Base-by-base conservation (phyloP, 805 yeast species). In the Cyberlindnera mycetangii region DNA sequence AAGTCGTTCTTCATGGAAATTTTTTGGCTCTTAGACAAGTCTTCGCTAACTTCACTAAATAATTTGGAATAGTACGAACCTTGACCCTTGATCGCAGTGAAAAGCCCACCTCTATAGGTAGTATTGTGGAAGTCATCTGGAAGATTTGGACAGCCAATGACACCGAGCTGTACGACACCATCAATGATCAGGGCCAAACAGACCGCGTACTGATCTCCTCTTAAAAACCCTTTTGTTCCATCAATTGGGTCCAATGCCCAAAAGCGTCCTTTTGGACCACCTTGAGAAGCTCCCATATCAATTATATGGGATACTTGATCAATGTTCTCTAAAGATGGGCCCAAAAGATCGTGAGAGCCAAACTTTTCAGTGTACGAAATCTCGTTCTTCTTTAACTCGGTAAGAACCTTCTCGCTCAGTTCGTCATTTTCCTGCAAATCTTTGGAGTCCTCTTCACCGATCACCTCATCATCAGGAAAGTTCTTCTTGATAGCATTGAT, bases 231-330 rank as follows among this genome's bases (percentile, higher is more conserved):
- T 63, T 83, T 93, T 17, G 99, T 93, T 7, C 99, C 99, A 61
- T 93, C 99, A 50, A 93, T 90, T 32, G 99, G 99, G 60, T 93
- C 99, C 58, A 93, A 69, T 1, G 97, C 96, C 99, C 99, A 93
- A 61, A 88, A 81, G 49, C 99, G 73, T 19, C 96, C 95, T 30
- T 65, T 70, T 25, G 67, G 54, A 5, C 97, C 96, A 43, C 97
- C 98, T 49, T 73, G 63, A 32, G 85, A 86, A 58, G 78, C 74
- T 38, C 99, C 99, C 48, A 73, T 67, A 60, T 89, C 96, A 45
- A 93, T 85, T 20, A 84, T 72, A 6, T 76, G 71, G 52, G 76
- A 75, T 39, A 92, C 73, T 25, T 76, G 73, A 1, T 72, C 70
- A 25, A 75, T 60, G 3, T 71, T 60, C 10, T 57, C 49, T 33